These are phyloP conservation scores for Beauveria varroae DNA, from an alignment of 2,329 filamentous ascomycete species.

Conservation along the genomic window DNA sequence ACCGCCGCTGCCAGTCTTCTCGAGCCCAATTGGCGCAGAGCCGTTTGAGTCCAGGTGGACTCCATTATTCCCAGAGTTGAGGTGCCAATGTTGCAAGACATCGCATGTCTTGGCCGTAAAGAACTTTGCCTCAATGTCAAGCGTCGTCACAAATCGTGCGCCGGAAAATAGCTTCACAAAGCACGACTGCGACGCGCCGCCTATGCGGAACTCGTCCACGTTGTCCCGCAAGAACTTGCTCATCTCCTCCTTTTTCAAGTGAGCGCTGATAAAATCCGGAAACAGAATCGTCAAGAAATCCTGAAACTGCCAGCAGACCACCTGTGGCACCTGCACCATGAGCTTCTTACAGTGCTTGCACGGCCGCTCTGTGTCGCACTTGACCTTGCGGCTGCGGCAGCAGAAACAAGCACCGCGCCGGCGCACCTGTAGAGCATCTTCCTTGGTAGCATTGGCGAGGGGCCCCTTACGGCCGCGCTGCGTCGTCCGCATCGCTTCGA, in stretches of 20 bases:
- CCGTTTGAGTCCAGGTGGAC: constrained; percentile 34
- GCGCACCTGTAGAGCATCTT: constrained; percentile 47
- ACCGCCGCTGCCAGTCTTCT: constrained; percentile 29
- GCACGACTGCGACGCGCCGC: constrained; percentile 33
- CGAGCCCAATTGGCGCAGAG: constrained; percentile 44
- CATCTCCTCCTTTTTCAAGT: constrained; percentile 45
- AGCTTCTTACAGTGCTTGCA: constrained; percentile 51
- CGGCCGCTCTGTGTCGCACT: constrained; percentile 47
- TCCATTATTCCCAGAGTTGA: constrained; percentile 28
- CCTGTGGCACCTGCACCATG: constrained; percentile 40
- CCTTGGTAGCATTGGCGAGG: constrained; percentile 44
- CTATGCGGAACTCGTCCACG: constrained; percentile 35
- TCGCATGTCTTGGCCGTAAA: constrained; percentile 42
- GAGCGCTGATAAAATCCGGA: constrained; percentile 42
- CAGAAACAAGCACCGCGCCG: constrained; percentile 51
- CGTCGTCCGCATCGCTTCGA: constrained; percentile 44
- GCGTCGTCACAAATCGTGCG: constrained; percentile 31
- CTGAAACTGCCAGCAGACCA: constrained; percentile 52
- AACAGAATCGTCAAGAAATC: constrained; percentile 48
- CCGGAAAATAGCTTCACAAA: constrained; percentile 44
- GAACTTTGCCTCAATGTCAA: constrained; percentile 43
- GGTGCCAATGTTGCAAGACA: constrained; percentile 44
- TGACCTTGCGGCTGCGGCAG: constrained; percentile 52
- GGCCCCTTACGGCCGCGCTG: constrained; percentile 51
- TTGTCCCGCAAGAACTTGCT: constrained; percentile 40